These are phyloP conservation scores for Bauhinia variegata DNA, from an alignment of 306 rosid genomes.

Conservation along the genomic window DNA sequence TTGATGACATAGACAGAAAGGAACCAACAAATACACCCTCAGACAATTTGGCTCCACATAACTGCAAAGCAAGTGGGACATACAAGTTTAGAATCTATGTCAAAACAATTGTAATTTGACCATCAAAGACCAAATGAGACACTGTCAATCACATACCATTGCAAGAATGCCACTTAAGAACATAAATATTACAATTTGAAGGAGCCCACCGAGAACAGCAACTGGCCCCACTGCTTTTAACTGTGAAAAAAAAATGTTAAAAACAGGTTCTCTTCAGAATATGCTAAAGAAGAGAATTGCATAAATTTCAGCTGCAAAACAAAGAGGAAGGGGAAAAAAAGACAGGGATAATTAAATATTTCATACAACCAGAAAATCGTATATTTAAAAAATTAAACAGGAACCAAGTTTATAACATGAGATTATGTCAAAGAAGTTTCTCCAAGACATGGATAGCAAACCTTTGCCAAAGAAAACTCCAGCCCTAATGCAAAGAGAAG, in stretches of 20 bases:
- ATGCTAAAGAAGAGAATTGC: too few relatives aligned
- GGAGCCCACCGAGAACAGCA: constrained; percentile 92
- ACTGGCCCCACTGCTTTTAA: constrained; percentile 98
- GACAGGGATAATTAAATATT: constrained; percentile 2
- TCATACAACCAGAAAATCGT: constrained; percentile 19
- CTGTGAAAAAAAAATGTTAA: constrained; percentile 48
- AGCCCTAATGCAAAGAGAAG: constrained; percentile 98
- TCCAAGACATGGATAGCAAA: constrained; percentile 41
- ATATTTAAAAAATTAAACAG: constrained; percentile 9
- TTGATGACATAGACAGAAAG: constrained; percentile 96
- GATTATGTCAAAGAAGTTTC: constrained; percentile 21
- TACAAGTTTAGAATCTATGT: constrained; percentile 34
- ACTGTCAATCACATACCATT: constrained; percentile 55
- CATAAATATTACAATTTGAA: constrained; percentile 87
- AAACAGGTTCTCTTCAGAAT: constrained; percentile 24
- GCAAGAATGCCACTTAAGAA: constrained; percentile 77
- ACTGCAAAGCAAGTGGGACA: constrained; percentile 50
- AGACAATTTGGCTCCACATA: constrained; percentile 89
- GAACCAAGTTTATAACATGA: not conserved
- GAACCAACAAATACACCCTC: constrained; percentile 97
- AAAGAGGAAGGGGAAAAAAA: constrained; percentile 2
- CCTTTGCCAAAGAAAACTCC: constrained; percentile 98
- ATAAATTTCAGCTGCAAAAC: constrained; percentile 17
- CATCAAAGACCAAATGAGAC: constrained; percentile 15
- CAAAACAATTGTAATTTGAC: constrained; percentile 9